A percentile compares a stretch with the other conserved stretches of the same genome.
phyloP scores from a whole-genome alignment of 352 stramenopile genomes.

The Globisporangium radiosum region DNA sequence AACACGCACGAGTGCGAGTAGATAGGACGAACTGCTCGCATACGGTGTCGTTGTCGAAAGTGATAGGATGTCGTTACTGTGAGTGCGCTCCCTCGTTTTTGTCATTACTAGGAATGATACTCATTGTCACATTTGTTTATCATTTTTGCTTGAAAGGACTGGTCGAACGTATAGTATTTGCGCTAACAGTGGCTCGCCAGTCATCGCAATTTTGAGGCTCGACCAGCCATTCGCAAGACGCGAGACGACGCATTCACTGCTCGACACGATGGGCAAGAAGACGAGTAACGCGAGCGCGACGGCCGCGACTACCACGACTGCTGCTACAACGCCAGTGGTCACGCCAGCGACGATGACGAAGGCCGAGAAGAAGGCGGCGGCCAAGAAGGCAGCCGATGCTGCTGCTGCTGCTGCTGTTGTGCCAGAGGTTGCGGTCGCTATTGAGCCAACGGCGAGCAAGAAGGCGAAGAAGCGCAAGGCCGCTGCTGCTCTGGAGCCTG shows the following conservation, averaged over 20 bases:
- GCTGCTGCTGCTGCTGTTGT: constrained; percentile 1
- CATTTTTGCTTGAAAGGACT: background rate
- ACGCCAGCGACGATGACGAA: background rate
- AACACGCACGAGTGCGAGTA: too few relatives aligned
- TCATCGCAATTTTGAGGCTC: background rate
- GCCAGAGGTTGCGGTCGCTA: background rate
- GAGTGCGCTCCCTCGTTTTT: background rate
- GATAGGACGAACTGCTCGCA: too few relatives aligned
- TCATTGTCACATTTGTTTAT: background rate
- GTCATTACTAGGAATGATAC: background rate
- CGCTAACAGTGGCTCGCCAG: constrained; percentile 1
- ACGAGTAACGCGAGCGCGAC: background rate
- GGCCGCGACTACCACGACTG: background rate
- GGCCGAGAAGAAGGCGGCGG: background rate
- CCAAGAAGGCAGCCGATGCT: background rate
- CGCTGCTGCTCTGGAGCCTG: background rate
- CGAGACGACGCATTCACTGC: constrained; percentile 3
- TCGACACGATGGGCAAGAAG: constrained; percentile 26
- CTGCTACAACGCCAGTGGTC: background rate
- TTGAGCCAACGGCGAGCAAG: background rate
- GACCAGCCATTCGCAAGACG: constrained; percentile 37
- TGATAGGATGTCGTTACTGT: too few relatives aligned
- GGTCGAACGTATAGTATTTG: constrained; percentile 14
- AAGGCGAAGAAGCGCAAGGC: background rate
- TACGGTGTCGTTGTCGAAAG: too few relatives aligned